phyloP scores from a whole-genome alignment of 192 early-diverging fungal species.

The Entomortierella beljakovae region DNA sequence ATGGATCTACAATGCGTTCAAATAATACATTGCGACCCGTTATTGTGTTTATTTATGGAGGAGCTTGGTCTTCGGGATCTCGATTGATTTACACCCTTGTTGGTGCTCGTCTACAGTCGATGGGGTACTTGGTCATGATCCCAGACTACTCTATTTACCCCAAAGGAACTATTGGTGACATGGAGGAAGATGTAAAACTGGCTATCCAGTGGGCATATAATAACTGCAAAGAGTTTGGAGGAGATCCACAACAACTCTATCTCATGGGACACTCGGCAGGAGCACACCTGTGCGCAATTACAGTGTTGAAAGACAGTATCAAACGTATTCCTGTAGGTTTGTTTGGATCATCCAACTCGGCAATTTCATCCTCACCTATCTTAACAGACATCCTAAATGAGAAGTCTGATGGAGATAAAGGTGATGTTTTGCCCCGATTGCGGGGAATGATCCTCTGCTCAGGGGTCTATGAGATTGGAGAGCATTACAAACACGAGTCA shows the following conservation, averaged over 20 bases:
- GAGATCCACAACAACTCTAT: constrained; percentile 53
- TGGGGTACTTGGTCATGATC: constrained; percentile 67
- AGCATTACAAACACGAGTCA: constrained; percentile 63
- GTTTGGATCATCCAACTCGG: constrained; percentile 16
- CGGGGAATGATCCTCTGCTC: constrained; percentile 55
- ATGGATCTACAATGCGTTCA: too few relatives aligned
- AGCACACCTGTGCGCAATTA: constrained; percentile 52
- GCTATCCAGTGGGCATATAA: constrained; percentile 62
- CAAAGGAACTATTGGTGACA: constrained; percentile 32
- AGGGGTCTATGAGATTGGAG: constrained; percentile 62
- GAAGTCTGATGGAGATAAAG: neutral
- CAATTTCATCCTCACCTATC: constrained; percentile 30
- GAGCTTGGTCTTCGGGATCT: constrained; percentile 63
- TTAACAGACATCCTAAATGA: constrained; percentile 12
- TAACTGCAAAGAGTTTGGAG: constrained; percentile 45
- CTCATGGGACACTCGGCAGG: constrained; percentile 59
- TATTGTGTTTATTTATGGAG: constrained; percentile 68
- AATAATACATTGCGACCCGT: constrained; percentile 40
- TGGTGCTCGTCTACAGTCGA: constrained; percentile 59
- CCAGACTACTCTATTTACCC: constrained; percentile 68
- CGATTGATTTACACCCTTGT: constrained; percentile 61
- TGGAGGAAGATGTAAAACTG: constrained; percentile 58
- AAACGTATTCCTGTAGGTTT: constrained; percentile 16
- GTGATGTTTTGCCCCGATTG: constrained; percentile 33
- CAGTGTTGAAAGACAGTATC: constrained; percentile 52